phyloP scores from a whole-genome alignment of 371 early-diverging fungal genomes.

The Mortierella sp. region DNA sequence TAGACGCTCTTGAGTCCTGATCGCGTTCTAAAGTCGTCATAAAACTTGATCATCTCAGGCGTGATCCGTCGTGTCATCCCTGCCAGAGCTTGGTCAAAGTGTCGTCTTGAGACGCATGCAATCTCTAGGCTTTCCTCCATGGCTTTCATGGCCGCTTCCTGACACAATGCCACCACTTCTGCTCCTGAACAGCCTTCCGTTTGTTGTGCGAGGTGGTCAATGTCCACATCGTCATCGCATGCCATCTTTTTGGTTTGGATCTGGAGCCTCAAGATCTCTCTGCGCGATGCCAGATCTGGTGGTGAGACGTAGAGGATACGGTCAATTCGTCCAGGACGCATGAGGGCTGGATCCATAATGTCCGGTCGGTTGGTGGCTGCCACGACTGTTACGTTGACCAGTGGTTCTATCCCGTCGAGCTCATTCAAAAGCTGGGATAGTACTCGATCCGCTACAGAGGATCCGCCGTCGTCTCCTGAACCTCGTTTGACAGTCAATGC shows the following conservation, averaged over 20 bases:
- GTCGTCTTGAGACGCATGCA: slow-evolving; percentile 66
- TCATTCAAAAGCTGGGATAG: slow-evolving; percentile 94
- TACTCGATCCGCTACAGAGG: slow-evolving; percentile 93
- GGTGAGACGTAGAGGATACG: slow-evolving; percentile 93
- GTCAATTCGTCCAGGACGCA: slow-evolving; percentile 98
- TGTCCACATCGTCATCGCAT: slow-evolving; percentile 36
- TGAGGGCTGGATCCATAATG: slow-evolving; percentile 92
- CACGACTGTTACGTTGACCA: slow-evolving; percentile 95
- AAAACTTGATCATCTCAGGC: slow-evolving; percentile 92
- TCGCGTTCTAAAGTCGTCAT: slow-evolving; percentile 72
- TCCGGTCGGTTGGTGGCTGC: slow-evolving; percentile 99
- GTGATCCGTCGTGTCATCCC: slow-evolving; percentile 83
- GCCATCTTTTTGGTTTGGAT: slow-evolving; percentile 66
- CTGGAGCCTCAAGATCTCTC: slow-evolving; percentile 85
- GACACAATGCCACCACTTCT: slow-evolving; percentile 93
- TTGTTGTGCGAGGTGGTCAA: slow-evolving; percentile 36
- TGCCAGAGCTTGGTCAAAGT: slow-evolving; percentile 75
- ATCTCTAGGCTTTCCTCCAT: slow-evolving; percentile 85
- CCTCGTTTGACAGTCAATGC: slow-evolving; percentile 91
- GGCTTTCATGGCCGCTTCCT: slow-evolving; percentile 92
- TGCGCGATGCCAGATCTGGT: slow-evolving; percentile 84
- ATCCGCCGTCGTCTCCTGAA: slow-evolving; percentile 71
- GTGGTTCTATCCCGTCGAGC: slow-evolving; percentile 95
- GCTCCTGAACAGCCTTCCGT: slow-evolving; percentile 96
- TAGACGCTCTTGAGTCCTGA: slow-evolving; percentile 61